Base-by-base conservation (phyloP, 2,329 filamentous ascomycete genomes). In the Ophiostoma ips region DNA sequence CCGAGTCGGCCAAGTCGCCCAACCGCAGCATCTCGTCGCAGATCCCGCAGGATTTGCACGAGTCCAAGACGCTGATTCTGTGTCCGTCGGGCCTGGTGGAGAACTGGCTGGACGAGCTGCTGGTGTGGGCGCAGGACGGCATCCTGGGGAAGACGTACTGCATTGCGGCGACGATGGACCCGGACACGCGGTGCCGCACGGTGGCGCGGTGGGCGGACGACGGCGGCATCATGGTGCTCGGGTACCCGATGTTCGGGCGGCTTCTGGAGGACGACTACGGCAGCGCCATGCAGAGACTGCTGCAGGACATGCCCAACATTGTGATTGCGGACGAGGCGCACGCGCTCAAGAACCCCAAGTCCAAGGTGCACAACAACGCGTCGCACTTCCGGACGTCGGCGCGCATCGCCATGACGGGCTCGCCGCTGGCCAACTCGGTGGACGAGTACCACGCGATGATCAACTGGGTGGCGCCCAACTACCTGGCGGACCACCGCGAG, bases 271-370 rank as follows among this genome's bases (percentile, higher is more conserved):
- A 57, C 1, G 53, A 58, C 2, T 55, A 57, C 15, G 36, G 40
- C 2, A 55, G 74, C 34, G 60, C 64, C 3, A 28, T 64, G 3
- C 44, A 28, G 5, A 10, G n/a, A 10, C 9, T 53, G 49, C 21
- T 58, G 11, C 36, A 51, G 18, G 58, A 81, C 4, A 68, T 71
- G 0, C 78, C 88, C 0, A 84, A 75, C 53, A 75, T 95, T 43
- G 80, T 94, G 19, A 67, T 95, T 47, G 85, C 83, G 0, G 89
- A 95, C 59, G 89, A 95, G 64, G 88, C 87, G 0, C 89, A 95
- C 60, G 68, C 65, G 19, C 66, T 95, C 61, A 94, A 92, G 64
- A 88, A 87, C 54, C 64, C 68, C 0, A 62, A 60, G 0, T 70
- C 80, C 0, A 64, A 70, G 18, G 66, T 82, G 33, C 69, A 79